These are phyloP conservation scores for Acaromyces ingoldii DNA, from an alignment of 1,284 basidiomycete genomes.

Conservation along the genomic window DNA sequence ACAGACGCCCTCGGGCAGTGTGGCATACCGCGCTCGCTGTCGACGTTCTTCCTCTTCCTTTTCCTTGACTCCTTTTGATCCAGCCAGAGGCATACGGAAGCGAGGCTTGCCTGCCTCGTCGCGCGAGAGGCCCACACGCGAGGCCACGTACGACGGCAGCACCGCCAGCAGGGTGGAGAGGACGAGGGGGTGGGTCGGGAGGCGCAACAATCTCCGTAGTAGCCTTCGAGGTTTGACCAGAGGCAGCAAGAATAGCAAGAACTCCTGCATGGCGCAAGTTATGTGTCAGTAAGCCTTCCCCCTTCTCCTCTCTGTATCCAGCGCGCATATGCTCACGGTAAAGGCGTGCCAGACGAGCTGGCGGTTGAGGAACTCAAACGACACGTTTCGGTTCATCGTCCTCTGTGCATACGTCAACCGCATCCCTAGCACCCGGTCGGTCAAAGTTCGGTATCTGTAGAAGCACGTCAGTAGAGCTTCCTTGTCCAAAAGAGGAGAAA, in stretches of 20 bases:
- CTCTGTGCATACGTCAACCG: conserved; percentile 69
- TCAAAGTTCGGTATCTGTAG: conserved; percentile 73
- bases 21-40: conserved; percentile 32
- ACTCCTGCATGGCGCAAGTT: conserved; percentile 65
- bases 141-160: conserved; percentile 25
- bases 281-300: conserved; percentile 4
- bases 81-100: conserved; percentile 2
- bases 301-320: conserved; percentile 8
- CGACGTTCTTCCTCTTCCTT: neutral
- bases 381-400: conserved; percentile 74
- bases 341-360: conserved; percentile 99
- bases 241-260: conserved; percentile 85
- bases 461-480: neutral
- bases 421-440: conserved; percentile 76
- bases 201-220: conserved; percentile 59
- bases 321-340: conserved; percentile 63
- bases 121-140: conserved; percentile 23
- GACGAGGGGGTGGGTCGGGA: conserved; percentile 41
- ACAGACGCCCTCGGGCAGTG: conserved; percentile 35
- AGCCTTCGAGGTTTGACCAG: conserved; percentile 66
- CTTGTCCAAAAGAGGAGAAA: neutral
- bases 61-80: neutral
- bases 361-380: conserved; percentile 98
- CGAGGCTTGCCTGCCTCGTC: conserved; percentile 17
- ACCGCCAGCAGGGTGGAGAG: conserved; percentile 40